Percentiles rank a stretch among this genome's conserved stretches.
These are phyloP conservation scores for Murraya koenigii DNA, from an alignment of 345 rosid genomes.

Conservation along the genomic window DNA sequence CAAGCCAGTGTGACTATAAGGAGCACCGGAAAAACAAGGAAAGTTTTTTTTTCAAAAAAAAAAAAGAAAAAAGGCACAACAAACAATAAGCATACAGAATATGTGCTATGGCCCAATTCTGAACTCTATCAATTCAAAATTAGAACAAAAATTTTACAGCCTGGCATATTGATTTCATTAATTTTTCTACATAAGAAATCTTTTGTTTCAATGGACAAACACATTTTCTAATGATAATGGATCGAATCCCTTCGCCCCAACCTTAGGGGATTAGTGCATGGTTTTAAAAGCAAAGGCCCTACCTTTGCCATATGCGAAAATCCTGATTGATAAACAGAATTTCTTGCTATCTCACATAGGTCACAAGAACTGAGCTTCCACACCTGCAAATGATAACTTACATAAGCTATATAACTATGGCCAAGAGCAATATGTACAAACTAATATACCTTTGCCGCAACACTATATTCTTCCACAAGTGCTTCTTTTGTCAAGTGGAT, in stretches of 20 bases:
- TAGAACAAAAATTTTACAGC: not conserved
- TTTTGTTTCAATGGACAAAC: not conserved
- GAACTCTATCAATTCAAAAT: not conserved
- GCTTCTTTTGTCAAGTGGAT: conserved; percentile 59
- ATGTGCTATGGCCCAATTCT: not conserved
- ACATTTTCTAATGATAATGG: not conserved
- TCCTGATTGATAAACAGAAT: conserved; percentile 55
- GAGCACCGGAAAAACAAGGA: not conserved
- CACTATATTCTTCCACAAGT: conserved; percentile 55
- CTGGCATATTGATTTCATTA: not conserved
- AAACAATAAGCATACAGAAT: not conserved
- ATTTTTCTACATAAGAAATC: not conserved
- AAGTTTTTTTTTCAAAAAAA: too few relatives aligned
- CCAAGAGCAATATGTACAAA: not conserved
- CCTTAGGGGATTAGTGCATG: not conserved
- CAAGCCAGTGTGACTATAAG: conserved; percentile 51
- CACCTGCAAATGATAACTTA: conserved; percentile 27
- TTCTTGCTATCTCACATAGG: conserved; percentile 58
- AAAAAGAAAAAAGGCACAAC: not conserved
- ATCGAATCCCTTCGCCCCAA: not conserved
- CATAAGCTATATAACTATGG: not conserved
- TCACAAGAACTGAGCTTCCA: conserved; percentile 59
- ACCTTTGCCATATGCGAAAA: conserved; percentile 48
- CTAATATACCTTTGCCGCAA: conserved; percentile 47
- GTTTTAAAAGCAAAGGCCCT: not conserved